Evolutionary conservation across 2,329 filamentous ascomycete species (phyloP), one percentile per base, ranked within the genome.

Genomic region (Cladophialophora yegresii): DNA sequence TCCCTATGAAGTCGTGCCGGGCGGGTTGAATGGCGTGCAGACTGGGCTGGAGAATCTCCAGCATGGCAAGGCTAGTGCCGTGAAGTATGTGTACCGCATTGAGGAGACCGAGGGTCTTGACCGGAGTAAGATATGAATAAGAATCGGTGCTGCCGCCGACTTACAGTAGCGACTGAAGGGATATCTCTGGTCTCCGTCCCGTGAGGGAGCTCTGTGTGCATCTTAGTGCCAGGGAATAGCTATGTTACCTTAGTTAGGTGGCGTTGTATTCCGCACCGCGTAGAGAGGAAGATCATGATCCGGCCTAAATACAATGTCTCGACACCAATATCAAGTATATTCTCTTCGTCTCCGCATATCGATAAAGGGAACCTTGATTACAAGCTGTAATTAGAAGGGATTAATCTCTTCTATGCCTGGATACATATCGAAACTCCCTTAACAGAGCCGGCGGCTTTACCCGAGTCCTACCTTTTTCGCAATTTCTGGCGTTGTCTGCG

Each of bases 1-100:
- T 75, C 82, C 81, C 36, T 74, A 75, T 62, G 80, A 85, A 70
- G 77, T 85, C 13, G 73, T 83, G 2, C 73, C 77, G 0, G 83
- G 84, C 2, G 86, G 85, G 0, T 69, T 89, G 57, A 77, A 73
- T 3, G 84, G 85, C 0, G 73, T 88, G 1, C 76, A 86, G 70
- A 75, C 71, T 36, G 86, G 77, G 0, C 71, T 89, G 74, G 73
- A 74, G 68, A 82, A 85, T 67, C 73, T 90, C 71, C 84, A 82
- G 72, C 80, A 79, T 30, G 87, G 87, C 0, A 85, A 84, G 74
- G 85, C 84, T 23, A 87, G 83, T 70, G 87, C 81, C 1, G 79
- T 85, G 0, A 90, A 90, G 76, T 89, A 87, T 77, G 83, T 89
- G 0, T 85, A 85, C 70, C 78, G 77, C 66, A 81, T 86, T 73